Evolutionary conservation across 768 basidiomycete genomes (phyloP), one percentile per base, ranked within the genome.

Genomic region (Tremella yokohamensis): DNA sequence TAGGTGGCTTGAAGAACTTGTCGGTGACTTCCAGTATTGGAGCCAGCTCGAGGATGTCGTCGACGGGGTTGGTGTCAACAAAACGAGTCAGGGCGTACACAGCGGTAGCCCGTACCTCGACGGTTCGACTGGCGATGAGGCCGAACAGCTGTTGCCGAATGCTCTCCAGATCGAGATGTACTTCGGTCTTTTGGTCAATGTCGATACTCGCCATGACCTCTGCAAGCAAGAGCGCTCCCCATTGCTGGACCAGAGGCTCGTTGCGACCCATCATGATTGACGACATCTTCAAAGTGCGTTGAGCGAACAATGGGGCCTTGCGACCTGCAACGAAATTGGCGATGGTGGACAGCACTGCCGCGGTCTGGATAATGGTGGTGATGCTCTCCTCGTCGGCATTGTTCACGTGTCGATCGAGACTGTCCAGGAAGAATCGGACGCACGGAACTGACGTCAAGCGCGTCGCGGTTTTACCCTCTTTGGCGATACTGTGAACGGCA

Each of bases 221-320:
- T 12, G 63, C 72, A 13, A 62, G 50, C 29, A 70, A 25, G 9
- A 73, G 42, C n/a, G 72, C 69, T 8, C 69, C 69, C 72, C 72
- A 73, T 37, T 70, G 69, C 49, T 64, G 53, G 9, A 73, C 52
- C 25, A 73, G 56, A 9, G 39, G 44, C 9, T 56, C 25, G 11
- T 52, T 24, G 8, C 47, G 29, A 3, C 57, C 40, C 4, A 70
- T 40, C 72, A 73, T 70, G 1, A 54, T 45, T 6, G 55, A 52
- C 0, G 61, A 56, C 48, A 65, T 42, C 7, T 50, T 45, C 13
- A 72, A 58, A 3, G 56, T 58, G 9, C 60, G 47, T 20, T 50
- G 8, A 7, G 61, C 47, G 40, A 69, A 67, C 25, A 26, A 26
- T 7, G 63, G 57, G 0, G 63, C 56, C 42, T 51, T 9, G 11